Evolutionary conservation across 768 basidiomycete genomes (phyloP).

Genomic region (Phallus indusiatus): DNA sequence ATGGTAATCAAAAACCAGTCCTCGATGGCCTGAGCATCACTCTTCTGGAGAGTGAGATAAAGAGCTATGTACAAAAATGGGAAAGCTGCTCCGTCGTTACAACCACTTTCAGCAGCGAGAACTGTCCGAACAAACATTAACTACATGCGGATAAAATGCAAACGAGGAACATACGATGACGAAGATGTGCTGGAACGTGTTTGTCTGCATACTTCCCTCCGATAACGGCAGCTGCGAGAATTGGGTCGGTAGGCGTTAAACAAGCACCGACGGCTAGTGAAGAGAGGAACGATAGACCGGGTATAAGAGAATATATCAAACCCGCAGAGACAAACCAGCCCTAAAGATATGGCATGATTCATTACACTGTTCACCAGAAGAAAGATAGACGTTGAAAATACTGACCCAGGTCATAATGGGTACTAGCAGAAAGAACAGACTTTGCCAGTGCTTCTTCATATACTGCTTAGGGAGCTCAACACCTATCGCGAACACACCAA

Average conservation of each 20-base stretch:
- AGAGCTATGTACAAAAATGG: constrained; percentile 88
- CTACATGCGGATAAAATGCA: constrained; percentile 12
- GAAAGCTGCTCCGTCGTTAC: constrained; percentile 96
- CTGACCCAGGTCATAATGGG: constrained; percentile 81
- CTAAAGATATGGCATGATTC: constrained; percentile 25
- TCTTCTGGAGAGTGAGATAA: constrained; percentile 67
- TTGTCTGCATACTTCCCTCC: constrained; percentile 98
- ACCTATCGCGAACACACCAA: constrained; percentile 96
- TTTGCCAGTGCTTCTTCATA: constrained; percentile 88
- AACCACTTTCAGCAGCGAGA: constrained; percentile 74
- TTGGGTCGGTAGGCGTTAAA: constrained; percentile 91
- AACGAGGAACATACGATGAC: constrained; percentile 23
- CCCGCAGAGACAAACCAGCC: constrained; percentile 93
- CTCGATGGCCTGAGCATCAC: constrained; percentile 52
- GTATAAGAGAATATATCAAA: constrained; percentile 87
- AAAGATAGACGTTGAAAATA: constrained; percentile 11
- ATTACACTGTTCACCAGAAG: not conserved
- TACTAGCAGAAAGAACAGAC: constrained; percentile 71
- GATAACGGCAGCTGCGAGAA: constrained; percentile 83
- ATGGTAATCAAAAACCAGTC: constrained; percentile 87
- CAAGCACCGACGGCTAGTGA: constrained; percentile 87
- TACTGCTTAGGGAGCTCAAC: constrained; percentile 97
- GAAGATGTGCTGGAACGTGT: constrained; percentile 83
- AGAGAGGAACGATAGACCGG: constrained; percentile 81
- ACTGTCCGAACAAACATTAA: constrained; percentile 31